Evolutionary conservation across 129 eudicot genomes (phyloP), one percentile per base, ranked within the genome.

Genomic region (Centaurea solstitialis): DNA sequence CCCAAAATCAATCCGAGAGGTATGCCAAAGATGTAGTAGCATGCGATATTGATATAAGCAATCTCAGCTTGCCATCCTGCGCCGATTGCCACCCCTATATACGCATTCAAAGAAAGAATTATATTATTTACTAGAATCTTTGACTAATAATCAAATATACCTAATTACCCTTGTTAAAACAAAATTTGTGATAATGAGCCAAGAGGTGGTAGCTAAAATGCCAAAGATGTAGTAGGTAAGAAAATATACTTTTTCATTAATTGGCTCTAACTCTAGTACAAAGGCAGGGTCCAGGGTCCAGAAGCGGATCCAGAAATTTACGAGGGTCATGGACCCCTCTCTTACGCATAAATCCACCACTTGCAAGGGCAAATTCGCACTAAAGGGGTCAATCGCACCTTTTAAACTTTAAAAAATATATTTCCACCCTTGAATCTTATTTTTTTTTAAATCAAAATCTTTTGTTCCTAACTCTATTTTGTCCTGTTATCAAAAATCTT

Each of bases 31-130:
- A 90, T 74, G 53, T 87, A 90, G 75, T 90, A 90, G 73, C 91
- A 90, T 15, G 84, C 91, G 7, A 87, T 81, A 62, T 90, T 90
- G 3, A 90, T 88, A 68, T 87, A 87, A 83, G 94, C 94, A 53
- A 90, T 88, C 40, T 17, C 66, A 26, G 94, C 91, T 81, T 90
- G 94, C 94, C 94, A 90, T 26, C 94, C 94, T 3, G 85, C 89
- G 70, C 94, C 91, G 8, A 90, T 87, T 13, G 94, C 94, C 33
- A 90, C 91, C 65, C 93, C 93, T 90, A 33, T 33, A n/a, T 57
- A 57, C 7, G 79, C 20, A 81, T 66, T 26, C 17, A 66, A 13
- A 43, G 2, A 0, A 13, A 18, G 18, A 43, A 7, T 39, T 69
- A 28, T 18, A 15, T 53, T 37, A 71, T 7, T n/a, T 47, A 39